Base-by-base conservation (phyloP, 768 basidiomycete genomes). In the Suillus ampliporus region DNA sequence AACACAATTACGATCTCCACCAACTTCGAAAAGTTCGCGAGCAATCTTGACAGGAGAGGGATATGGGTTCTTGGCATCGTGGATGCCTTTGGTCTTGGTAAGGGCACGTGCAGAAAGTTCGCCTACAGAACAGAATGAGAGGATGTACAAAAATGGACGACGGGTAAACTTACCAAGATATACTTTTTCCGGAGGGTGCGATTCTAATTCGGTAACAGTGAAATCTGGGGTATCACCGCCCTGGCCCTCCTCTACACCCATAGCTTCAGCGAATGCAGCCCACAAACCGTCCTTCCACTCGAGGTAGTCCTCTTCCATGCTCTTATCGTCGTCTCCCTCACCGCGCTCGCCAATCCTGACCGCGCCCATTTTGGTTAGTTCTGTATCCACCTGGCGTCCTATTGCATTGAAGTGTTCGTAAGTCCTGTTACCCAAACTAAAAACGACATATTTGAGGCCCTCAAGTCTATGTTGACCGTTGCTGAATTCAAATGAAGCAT, bases 251-350 rank as follows among this genome's bases (percentile, higher is more conserved):
- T 98, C 96, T 57, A 97, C 94, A 58, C 85, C 84, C 84, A 98
- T 85, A 23, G 85, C 85, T 60, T 82, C 75, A n/a, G 95, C 84
- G 64, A 99, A 93, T 5, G 88, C 87, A 19, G 91, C 89, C 92
- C 95, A 99, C 95, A 99, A 96, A 68, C 83, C 85, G 72, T 99
- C 97, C 77, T 99, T 99, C 97, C 97, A 99, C 70, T 94, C 95
- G 14, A 99, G 86, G 75, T 99, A 99, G 76, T 99, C 97, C 80
- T 99, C 97, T 76, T 99, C 97, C 96, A 99, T 98, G 73, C 92
- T 95, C 83, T 97, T 97, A 78, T 99, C 97, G 72, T 99, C 97
- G 72, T 99, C 97, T 66, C 97, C 97, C 77, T 99, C 96, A 11
- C 97, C 97, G 43, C 90, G 83, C 73, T 90, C 89, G 47, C 95